phyloP scores from a whole-genome alignment of 169 alveolate genomes.

The Theileria equi region DNA sequence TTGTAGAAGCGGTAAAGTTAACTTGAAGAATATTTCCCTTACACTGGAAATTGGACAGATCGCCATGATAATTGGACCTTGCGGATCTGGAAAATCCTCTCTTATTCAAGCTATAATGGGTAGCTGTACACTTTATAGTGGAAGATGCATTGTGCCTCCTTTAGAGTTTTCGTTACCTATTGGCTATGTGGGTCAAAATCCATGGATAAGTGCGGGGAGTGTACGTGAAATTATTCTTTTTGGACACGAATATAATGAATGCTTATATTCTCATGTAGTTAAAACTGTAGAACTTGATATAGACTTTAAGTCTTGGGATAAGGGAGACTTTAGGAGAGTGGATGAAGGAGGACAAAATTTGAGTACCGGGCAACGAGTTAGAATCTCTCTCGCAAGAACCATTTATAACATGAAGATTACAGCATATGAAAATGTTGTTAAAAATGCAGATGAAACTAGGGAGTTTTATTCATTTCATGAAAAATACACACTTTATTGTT shows the following conservation, averaged over 20 bases:
- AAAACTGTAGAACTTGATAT: slow-evolving; percentile 62
- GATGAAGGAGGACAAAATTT: slow-evolving; percentile 73
- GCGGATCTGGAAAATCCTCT: slow-evolving; percentile 46
- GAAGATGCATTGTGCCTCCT: not conserved
- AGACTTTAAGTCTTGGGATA: slow-evolving; percentile 73
- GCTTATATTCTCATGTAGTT: slow-evolving; percentile 52
- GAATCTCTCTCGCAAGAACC: slow-evolving; percentile 55
- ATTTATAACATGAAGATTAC: slow-evolving; percentile 39
- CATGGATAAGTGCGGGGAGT: slow-evolving; percentile 81
- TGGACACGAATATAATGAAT: slow-evolving; percentile 63
- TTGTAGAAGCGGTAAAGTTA: not conserved
- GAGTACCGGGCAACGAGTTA: slow-evolving; percentile 58
- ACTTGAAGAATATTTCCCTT: slow-evolving; percentile 8
- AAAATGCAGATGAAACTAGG: too few species aligned
- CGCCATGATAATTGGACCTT: slow-evolving; percentile 36
- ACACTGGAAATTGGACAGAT: slow-evolving; percentile 21
- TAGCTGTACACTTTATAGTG: not conserved
- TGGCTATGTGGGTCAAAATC: slow-evolving; percentile 68
- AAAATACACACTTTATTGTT: slow-evolving; percentile 38
- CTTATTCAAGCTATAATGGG: slow-evolving; percentile 32
- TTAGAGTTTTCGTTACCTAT: not conserved
- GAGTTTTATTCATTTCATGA: slow-evolving; percentile 9
- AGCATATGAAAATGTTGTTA: slow-evolving; percentile 11
- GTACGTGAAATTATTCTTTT: slow-evolving; percentile 75
- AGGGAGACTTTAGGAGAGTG: slow-evolving; percentile 68